phyloP scores from a whole-genome alignment of 2,329 filamentous ascomycete species.

The Sarocladium strictum region DNA sequence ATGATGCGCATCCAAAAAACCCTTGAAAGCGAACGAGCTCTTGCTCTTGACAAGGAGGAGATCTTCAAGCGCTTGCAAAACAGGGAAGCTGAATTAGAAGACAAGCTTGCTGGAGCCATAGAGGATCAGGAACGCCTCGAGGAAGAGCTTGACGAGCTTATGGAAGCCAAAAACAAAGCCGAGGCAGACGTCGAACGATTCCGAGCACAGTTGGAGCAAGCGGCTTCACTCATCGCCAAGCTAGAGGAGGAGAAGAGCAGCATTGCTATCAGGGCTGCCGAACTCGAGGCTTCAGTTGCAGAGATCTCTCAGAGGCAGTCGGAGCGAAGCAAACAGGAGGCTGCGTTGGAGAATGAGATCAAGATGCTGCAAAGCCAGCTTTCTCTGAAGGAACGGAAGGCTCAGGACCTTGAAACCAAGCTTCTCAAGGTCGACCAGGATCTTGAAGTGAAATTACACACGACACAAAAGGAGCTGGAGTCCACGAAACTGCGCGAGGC shows the following conservation, averaged over 20 bases:
- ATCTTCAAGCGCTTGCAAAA: constrained; percentile 95
- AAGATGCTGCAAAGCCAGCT: constrained; percentile 90
- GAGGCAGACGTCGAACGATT: constrained; percentile 79
- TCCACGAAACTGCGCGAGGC: constrained; percentile 67
- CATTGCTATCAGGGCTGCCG: constrained; percentile 59
- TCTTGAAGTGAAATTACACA: constrained; percentile 75
- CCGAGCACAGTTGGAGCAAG: constrained; percentile 82
- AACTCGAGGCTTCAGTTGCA: constrained; percentile 65
- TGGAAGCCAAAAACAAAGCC: constrained; percentile 81
- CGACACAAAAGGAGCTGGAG: constrained; percentile 73
- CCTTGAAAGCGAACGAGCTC: constrained; percentile 88
- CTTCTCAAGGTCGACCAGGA: constrained; percentile 83
- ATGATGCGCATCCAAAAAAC: constrained; percentile 88
- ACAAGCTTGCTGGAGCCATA: constrained; percentile 86
- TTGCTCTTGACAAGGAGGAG: constrained; percentile 96
- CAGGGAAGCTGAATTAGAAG: constrained; percentile 85
- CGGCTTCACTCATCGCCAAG: constrained; percentile 76
- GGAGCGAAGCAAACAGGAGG: constrained; percentile 70
- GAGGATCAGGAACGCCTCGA: constrained; percentile 93
- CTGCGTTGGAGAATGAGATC: constrained; percentile 73
- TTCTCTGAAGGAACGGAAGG: constrained; percentile 80
- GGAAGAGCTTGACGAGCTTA: constrained; percentile 83
- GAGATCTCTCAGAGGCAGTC: constrained; percentile 65
- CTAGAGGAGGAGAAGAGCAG: constrained; percentile 82
- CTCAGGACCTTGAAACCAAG: constrained; percentile 79